These are phyloP conservation scores for Ilyonectria destructans DNA, from an alignment of 2,329 filamentous ascomycete species.

Conservation along the genomic window DNA sequence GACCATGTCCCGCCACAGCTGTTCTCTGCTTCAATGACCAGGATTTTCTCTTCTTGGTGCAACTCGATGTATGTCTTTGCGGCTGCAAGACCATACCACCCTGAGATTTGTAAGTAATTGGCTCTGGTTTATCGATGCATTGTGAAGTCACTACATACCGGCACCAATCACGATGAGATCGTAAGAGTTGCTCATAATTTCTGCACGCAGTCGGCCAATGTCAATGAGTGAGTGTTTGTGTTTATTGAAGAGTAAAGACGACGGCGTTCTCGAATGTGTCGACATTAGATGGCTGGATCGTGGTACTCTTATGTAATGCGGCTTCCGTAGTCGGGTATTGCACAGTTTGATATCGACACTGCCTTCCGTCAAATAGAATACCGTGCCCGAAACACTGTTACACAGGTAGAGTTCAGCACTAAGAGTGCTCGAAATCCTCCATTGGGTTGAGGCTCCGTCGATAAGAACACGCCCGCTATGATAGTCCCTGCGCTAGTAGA, in stretches of 20 bases:
- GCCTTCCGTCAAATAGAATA: not conserved
- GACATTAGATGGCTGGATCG: not conserved
- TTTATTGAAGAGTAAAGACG: not conserved
- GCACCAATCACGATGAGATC: constrained; percentile 26
- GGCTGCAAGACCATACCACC: constrained; percentile 66
- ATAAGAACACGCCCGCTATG: not conserved
- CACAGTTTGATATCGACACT: not conserved
- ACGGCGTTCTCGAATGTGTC: not conserved
- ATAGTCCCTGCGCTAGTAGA: too few relatives aligned
- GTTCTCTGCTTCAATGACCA: constrained; percentile 66
- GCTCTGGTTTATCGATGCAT: not conserved
- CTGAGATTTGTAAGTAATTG: constrained; percentile 42
- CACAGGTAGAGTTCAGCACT: not conserved
- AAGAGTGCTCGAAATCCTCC: not conserved
- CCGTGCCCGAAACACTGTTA: not conserved
- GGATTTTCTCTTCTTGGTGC: constrained; percentile 62
- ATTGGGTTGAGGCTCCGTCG: not conserved
- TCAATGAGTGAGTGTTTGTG: not conserved
- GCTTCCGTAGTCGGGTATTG: not conserved
- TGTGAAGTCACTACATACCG: constrained; percentile 10
- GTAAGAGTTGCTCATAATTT: constrained; percentile 15
- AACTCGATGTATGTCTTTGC: constrained; percentile 68
- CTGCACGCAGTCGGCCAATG: not conserved
- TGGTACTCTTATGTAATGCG: not conserved
- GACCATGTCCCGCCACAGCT: constrained; percentile 75